phyloP scores from a whole-genome alignment of 2,329 filamentous ascomycete species.

The Ceratocystis alfenasii region DNA sequence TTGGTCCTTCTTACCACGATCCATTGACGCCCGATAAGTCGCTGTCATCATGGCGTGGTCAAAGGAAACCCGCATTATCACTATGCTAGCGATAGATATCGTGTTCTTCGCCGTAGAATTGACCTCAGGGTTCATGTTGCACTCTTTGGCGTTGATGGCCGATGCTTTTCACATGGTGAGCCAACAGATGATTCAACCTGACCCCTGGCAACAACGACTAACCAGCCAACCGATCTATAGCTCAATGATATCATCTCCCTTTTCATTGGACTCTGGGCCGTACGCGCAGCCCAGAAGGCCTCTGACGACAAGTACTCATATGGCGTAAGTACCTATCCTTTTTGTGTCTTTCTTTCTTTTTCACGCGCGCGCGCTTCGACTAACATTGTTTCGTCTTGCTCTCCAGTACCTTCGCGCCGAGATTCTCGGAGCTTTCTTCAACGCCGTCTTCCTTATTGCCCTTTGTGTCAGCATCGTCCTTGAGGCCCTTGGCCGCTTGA shows the following conservation, averaged over 20 bases:
- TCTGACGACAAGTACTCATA: slow-evolving; percentile 91
- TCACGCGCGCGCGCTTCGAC: background rate
- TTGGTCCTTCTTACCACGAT: background rate
- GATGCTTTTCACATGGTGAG: slow-evolving; percentile 96
- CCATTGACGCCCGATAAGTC: background rate
- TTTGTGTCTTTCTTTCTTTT: background rate
- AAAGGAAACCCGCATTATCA: slow-evolving; percentile 81
- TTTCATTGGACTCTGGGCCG: slow-evolving; percentile 86
- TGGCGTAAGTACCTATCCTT: slow-evolving; percentile 48
- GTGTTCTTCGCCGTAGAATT: slow-evolving; percentile 86
- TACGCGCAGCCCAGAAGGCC: slow-evolving; percentile 72
- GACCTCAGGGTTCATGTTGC: slow-evolving; percentile 70
- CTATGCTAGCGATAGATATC: slow-evolving; percentile 83
- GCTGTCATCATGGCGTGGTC: slow-evolving; percentile 60
- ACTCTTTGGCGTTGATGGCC: slow-evolving; percentile 84
- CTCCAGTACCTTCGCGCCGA: slow-evolving; percentile 86
- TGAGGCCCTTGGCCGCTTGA: slow-evolving; percentile 81
- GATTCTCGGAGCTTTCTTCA: slow-evolving; percentile 90
- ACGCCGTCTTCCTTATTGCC: slow-evolving; percentile 93
- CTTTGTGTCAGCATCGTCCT: slow-evolving; percentile 93
- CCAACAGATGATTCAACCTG: slow-evolving; percentile 21
- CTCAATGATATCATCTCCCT: slow-evolving; percentile 96
- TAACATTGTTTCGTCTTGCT: background rate
- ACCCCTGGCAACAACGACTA: background rate
- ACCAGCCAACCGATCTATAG: slow-evolving; percentile 33